Base-by-base conservation (phyloP, 2,329 filamentous ascomycete genomes). In the Coniosporium tulheliwenetii region DNA sequence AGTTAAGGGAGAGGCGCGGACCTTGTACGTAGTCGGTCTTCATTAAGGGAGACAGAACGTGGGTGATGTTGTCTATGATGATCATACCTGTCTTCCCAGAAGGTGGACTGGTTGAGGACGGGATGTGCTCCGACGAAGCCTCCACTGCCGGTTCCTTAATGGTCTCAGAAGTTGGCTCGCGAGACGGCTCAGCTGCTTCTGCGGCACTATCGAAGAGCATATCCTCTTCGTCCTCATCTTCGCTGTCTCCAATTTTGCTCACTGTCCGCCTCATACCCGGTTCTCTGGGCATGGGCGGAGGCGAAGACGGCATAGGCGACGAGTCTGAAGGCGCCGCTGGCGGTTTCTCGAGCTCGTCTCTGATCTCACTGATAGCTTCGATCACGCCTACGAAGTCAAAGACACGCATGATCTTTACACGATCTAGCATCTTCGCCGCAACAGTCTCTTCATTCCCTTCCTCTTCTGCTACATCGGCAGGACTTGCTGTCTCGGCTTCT, bases 381-480 rank as follows among this genome's bases (percentile, higher is more conserved):
- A 56, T 52, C 19, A 71, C 46, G 0, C 69, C 69, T 8, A 61
- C 56, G 33, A 66, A 59, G 46, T 71, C 67, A 46, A 72, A 72
- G 1, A 67, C 63, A 4, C 67, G 59, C 58, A 68, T 67, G 26
- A 71, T 64, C 44, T 58, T 61, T 3, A 71, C 57, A 1, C 62
- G 50, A 19, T 65, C 65, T 0, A 72, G 55, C 4, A 61, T 42
- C 13, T 45, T 47, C 2, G 56, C 52, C 8, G 62, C 60, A 7
- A 7, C 19, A 4, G 19, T 26, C 19, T 26, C 19, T 12, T 52
- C 43, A n/a, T 56, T 44, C 4, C 41, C 43, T 35, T 44, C 36
- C 10, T 39, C 41, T 41, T 8, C 12, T 29, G 38, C 41, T 10
- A 33, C 8, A 37, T 15, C n/a, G 35, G 37, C 8, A 44, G 30